Evolutionary conservation across 139 green algal species (phyloP), one percentile per base, ranked within the genome.

Genomic region (Deuterostichococcus epilithicus): DNA sequence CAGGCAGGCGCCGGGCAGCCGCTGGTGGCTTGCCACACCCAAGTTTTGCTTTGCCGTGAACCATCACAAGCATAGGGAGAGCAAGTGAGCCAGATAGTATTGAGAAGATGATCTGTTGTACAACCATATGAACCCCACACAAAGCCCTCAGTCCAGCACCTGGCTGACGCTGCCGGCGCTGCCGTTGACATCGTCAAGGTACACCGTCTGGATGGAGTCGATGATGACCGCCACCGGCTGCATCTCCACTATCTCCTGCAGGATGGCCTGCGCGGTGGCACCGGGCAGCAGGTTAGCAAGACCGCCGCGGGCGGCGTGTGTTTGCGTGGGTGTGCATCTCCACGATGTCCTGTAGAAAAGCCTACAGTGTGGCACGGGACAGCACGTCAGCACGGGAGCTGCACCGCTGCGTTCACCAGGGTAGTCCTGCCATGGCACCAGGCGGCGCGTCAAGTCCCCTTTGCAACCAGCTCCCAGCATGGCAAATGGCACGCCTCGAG

Each of bases 191-290:
- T 91, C 86, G 10, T 88, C 76, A 34, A 98, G 78, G 73, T 94
- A 97, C 20, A 99, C 91, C 0, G 96, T 98, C 80, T 99, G 93
- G 66, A 99, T 97, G 45, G 86, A 95, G 85, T 99, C 96, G 5
- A 99, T 72, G 10, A 99, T 82, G 5, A 97, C 78, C 5, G 89
- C 93, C 5, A 78, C 70, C 0, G 94, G 94, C 34, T 81, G 76
- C 69, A 94, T 68, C 26, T 78, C 18, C 26, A 80, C 67, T 30
- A 84, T 74, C 34, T 63, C 44, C 67, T 84, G 76, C 32, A 91
- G 73, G 5, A 89, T 80, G 10, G 70, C 68, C 67, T 38, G 66
- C 30, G 58, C 25, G 58, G 25, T 67, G 58, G 25, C 28, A 26
- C 58, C 28, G 28, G 1, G 58, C 25, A 67, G 1, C 58, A 32